A percentile compares a stretch with the other conserved stretches of the same genome.
These are phyloP conservation scores for Noccaea caerulescens DNA, from an alignment of 345 rosid species.

Conservation along the genomic window DNA sequence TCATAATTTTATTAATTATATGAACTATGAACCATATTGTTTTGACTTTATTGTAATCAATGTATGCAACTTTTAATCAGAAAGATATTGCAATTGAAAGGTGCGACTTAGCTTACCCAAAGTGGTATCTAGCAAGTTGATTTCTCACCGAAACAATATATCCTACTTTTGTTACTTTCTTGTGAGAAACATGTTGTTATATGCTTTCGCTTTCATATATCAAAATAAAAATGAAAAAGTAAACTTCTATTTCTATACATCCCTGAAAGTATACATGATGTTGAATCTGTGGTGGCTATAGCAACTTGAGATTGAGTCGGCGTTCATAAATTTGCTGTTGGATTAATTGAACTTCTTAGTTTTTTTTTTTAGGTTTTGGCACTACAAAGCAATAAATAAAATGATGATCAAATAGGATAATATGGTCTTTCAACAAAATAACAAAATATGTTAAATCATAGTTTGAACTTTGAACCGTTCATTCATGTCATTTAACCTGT, in stretches of 20 bases:
- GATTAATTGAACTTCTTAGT: background rate
- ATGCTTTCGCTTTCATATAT: slow-evolving; percentile 10
- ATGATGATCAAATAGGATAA: background rate
- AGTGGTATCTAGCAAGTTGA: slow-evolving; percentile 30
- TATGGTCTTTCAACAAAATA: too few species aligned
- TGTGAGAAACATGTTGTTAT: background rate
- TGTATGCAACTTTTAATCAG: background rate
- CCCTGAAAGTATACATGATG: background rate
- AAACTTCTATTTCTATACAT: background rate
- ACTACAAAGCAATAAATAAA: background rate
- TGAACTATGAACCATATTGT: background rate
- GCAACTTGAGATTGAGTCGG: slow-evolving; percentile 19
- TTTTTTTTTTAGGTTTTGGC: background rate
- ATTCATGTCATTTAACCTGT: too few species aligned
- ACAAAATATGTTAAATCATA: too few species aligned
- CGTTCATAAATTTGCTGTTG: slow-evolving; percentile 2
- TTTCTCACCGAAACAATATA: slow-evolving; percentile 20
- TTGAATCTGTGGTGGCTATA: slow-evolving; percentile 5
- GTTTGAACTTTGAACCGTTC: too few species aligned
- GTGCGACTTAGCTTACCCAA: background rate
- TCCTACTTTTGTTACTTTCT: slow-evolving; percentile 6
- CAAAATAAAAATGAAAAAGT: background rate
- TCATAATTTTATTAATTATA: background rate
- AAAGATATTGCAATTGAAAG: background rate
- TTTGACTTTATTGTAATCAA: slow-evolving; percentile 3